Conservation (phyloP, 768 basidiomycete genomes). For the Termitomyces sp. region DNA sequence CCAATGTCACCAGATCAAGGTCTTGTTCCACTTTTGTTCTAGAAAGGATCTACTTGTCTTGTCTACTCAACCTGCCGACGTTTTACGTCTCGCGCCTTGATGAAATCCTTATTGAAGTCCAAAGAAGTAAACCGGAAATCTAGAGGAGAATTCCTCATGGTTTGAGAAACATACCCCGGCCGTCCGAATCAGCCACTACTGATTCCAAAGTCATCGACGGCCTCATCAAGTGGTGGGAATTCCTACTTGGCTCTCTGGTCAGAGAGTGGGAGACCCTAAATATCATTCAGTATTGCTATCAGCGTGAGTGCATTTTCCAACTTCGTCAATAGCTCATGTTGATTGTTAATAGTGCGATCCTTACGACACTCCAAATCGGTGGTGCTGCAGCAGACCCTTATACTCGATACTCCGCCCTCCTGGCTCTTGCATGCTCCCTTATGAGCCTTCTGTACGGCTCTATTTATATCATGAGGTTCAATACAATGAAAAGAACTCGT, state of each 20-base stretch:
- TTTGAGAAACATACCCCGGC: no score
- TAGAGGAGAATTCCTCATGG: no score
- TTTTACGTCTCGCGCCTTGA: no score
- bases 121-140: no score
- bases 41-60: no score
- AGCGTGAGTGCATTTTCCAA: conserved; percentile 12
- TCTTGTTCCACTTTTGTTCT: no score
- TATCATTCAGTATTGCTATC: conserved; percentile 19
- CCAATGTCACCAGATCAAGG: no score
- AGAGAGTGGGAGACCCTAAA: conserved; percentile 23
- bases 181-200: not conserved
- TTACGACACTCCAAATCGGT: conserved; percentile 21
- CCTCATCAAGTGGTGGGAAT: conserved; percentile 36
- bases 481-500: conserved; percentile 59
- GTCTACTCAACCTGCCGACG: no score
- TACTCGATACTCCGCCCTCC: conserved; percentile 46
- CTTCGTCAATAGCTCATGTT: not conserved
- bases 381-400: conserved; percentile 45
- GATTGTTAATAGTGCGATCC: conserved; percentile 15
- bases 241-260: conserved; percentile 20
- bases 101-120: no score
- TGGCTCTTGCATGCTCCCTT: conserved; percentile 53
- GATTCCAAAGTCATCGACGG: conserved; percentile 30
- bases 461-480: conserved; percentile 57
- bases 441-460: conserved; percentile 61